Evolutionary conservation across 1,284 basidiomycete species (phyloP).

Genomic region (Athelia psychrophila): DNA sequence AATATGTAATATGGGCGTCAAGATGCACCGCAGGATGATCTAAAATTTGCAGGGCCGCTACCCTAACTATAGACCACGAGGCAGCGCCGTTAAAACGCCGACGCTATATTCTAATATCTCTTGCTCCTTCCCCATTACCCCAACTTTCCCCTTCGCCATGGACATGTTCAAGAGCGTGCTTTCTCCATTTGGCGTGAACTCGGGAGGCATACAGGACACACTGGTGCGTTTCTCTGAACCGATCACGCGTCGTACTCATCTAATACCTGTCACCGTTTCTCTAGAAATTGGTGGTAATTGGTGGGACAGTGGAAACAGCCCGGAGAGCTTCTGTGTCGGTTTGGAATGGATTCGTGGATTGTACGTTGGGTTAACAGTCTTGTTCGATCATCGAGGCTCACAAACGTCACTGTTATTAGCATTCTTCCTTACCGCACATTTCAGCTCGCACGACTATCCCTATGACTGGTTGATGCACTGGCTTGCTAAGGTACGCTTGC

Average conservation of each 20-base stretch:
- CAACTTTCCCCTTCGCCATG: constrained; percentile 34
- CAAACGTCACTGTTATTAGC: constrained; percentile 45
- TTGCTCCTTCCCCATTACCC: constrained; percentile 14
- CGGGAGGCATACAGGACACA: constrained; percentile 60
- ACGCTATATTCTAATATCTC: constrained; percentile 1
- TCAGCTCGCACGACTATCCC: constrained; percentile 81
- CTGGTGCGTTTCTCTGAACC: constrained; percentile 35
- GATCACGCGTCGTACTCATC: neutral
- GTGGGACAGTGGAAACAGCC: constrained; percentile 75
- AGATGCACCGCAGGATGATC: too few relatives aligned
- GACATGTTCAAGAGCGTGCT: constrained; percentile 57
- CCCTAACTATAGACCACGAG: too few relatives aligned
- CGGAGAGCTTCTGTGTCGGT: constrained; percentile 72
- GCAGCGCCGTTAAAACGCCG: too few relatives aligned
- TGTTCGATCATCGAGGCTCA: neutral
- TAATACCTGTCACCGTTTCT: constrained; percentile 4
- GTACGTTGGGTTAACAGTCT: constrained; percentile 37
- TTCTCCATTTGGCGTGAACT: constrained; percentile 56
- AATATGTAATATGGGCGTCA: too few relatives aligned
- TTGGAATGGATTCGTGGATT: constrained; percentile 85
- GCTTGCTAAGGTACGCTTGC: constrained; percentile 63
- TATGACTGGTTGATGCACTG: constrained; percentile 88
- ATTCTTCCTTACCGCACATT: constrained; percentile 84
- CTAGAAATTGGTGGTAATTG: constrained; percentile 74
- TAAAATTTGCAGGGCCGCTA: too few relatives aligned